Evolutionary conservation across 2,329 filamentous ascomycete species (phyloP).

Genomic region (Colletotrichum sp.): DNA sequence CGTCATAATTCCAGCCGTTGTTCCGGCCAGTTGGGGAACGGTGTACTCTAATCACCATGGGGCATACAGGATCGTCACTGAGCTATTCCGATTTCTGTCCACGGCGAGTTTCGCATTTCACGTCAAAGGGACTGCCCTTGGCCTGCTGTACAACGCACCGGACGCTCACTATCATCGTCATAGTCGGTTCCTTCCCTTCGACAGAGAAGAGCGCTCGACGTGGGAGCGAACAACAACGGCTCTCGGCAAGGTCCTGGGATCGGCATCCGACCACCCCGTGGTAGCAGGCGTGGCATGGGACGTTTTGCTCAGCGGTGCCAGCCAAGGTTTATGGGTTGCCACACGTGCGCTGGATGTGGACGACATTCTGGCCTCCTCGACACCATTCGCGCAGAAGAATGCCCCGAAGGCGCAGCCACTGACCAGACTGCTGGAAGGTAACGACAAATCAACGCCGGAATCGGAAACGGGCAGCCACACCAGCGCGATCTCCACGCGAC

Average conservation of each 20-base stretch:
- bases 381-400: conserved; percentile 32
- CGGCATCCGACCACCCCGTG: conserved; percentile 61
- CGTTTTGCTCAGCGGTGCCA: conserved; percentile 58
- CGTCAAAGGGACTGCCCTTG: conserved; percentile 45
- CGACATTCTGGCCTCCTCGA: conserved; percentile 48
- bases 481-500: conserved; percentile 5
- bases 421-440: neutral
- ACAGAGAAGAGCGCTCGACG: conserved; percentile 45
- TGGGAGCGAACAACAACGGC: conserved; percentile 52
- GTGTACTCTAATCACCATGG: conserved; percentile 43
- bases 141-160: conserved; percentile 52
- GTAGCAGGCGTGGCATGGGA: conserved; percentile 63
- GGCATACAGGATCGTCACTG: conserved; percentile 44
- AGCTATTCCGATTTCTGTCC: conserved; percentile 53
- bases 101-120: conserved; percentile 48
- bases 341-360: conserved; percentile 53
- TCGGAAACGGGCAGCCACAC: neutral
- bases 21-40: conserved; percentile 54
- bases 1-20: conserved; percentile 48
- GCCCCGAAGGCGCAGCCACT: neutral
- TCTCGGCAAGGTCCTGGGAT: conserved; percentile 49
- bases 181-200: conserved; percentile 49
- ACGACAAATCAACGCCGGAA: conserved; percentile 6
- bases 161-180: conserved; percentile 53
- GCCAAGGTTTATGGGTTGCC: conserved; percentile 63